A percentile compares a stretch with the other conserved stretches of the same genome.
Evolutionary conservation across 2,329 filamentous ascomycete species (phyloP).

Genomic region (Scortechinia acanthostroma): DNA sequence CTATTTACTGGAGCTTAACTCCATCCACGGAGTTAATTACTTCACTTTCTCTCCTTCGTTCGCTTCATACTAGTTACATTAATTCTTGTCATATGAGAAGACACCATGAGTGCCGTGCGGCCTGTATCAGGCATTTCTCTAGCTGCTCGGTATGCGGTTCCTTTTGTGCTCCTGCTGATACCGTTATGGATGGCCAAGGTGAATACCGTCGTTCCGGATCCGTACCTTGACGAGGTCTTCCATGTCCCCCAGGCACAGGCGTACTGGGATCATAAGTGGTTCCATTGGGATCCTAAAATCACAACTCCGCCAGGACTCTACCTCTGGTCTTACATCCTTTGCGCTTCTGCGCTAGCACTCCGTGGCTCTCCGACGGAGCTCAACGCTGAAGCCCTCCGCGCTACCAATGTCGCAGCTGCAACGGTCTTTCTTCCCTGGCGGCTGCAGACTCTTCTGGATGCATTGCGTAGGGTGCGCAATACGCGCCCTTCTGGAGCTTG

Average conservation of each 20-base stretch:
- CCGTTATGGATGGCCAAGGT: background rate
- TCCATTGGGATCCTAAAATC: conserved; percentile 90
- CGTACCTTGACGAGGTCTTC: conserved; percentile 70
- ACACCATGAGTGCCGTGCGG: background rate
- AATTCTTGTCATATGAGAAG: no score
- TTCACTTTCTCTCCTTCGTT: no score
- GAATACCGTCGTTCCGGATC: background rate
- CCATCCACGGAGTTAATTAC: no score
- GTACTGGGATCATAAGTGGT: conserved; percentile 71
- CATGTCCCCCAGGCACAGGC: conserved; percentile 85
- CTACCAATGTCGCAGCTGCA: background rate
- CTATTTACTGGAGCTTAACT: no score
- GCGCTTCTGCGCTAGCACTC: conserved; percentile 16
- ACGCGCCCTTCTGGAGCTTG: conserved; percentile 16
- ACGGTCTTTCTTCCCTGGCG: conserved; percentile 22
- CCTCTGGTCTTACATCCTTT: conserved; percentile 24
- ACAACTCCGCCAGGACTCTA: conserved; percentile 88
- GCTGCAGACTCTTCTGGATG: conserved; percentile 37
- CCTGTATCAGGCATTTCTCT: background rate
- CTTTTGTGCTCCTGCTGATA: background rate
- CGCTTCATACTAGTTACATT: no score
- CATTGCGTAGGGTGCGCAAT: conserved; percentile 41
- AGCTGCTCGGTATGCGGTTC: background rate
- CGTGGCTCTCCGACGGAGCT: conserved; percentile 13
- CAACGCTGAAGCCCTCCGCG: background rate